Base-by-base conservation (phyloP, 2,329 filamentous ascomycete genomes). In the Septoria linicola region DNA sequence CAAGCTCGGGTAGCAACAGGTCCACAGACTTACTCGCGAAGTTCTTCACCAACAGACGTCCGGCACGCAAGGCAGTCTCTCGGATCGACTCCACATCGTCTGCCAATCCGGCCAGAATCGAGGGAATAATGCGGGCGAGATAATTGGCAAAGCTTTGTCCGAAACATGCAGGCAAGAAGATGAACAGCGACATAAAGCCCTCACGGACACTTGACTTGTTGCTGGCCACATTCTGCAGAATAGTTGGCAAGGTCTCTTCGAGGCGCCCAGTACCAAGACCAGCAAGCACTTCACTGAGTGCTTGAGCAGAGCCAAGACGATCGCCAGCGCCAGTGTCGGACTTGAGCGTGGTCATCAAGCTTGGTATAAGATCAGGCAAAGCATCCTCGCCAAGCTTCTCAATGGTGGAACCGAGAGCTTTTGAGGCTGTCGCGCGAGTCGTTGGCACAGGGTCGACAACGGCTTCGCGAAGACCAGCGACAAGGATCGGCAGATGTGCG, bases 101-200 rank as follows among this genome's bases (percentile, higher is more conserved):
- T 27, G 93, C 95, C 69, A 99, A 79, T 63, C 95, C 95, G 59
- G 89, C 84, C 58, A 99, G 79, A 64, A 99, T 97, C 16, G 93
- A 88, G 14, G 93, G 95, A 63, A 99, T 96, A 64, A 99, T 96
- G 68, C 85, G 90, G 72, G 85, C 89, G 55, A 99, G 85, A 67
- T 99, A 99, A 67, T 89, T 90, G 62, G 93, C 87, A 66, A 99
- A 99, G 70, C 91, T 95, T 79, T 99, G 99, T 65, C 93, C 93
- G 65, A 99, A 99, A 74, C 93, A 99, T 46, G 96, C 93, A 10
- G 93, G 93, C 74, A 99, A 83, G 80, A 96, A 99, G 61, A 99
- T 97, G 73, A 99, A 99, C 34, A 99, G 80, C 6, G 93, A 96
- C 93, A 99, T 99, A 76, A 99, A 99, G 39, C 93, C 93, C 77